Evolutionary conservation across 73 alveolate species (phyloP).

Genomic region (Tetrahymena malaccensis): DNA sequence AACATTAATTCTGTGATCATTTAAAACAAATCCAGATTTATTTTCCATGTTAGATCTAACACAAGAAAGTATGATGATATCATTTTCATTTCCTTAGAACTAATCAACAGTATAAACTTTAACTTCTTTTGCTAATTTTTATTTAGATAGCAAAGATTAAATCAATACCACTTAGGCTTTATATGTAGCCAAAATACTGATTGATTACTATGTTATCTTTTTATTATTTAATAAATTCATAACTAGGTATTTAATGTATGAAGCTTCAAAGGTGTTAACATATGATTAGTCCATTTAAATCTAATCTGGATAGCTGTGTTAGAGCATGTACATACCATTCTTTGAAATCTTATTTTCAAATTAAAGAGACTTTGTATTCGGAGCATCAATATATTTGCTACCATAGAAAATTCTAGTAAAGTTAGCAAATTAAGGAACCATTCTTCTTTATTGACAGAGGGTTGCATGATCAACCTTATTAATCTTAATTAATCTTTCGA

Average conservation of each 20-base stretch:
- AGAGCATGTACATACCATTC: constrained; percentile 47
- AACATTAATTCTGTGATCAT: constrained; percentile 76
- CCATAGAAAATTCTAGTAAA: constrained; percentile 65
- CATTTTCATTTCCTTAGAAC: constrained; percentile 90
- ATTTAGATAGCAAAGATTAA: neutral
- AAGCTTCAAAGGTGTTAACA: constrained; percentile 63
- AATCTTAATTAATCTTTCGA: constrained; percentile 71
- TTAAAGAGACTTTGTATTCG: constrained; percentile 3
- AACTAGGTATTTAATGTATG: constrained; percentile 45
- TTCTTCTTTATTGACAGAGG: constrained; percentile 58
- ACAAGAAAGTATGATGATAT: constrained; percentile 64
- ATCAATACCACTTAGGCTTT: constrained; percentile 40
- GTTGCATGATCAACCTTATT: constrained; percentile 45
- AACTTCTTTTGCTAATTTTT: neutral
- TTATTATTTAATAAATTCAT: constrained; percentile 35
- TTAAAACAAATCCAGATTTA: constrained; percentile 58
- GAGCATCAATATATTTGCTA: constrained; percentile 39
- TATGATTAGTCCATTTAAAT: constrained; percentile 52
- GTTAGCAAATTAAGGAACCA: constrained; percentile 74
- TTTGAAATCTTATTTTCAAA: constrained; percentile 5
- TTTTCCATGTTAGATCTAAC: constrained; percentile 65
- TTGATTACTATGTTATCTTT: constrained; percentile 40
- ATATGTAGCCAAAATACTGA: constrained; percentile 64
- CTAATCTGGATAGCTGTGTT: constrained; percentile 51
- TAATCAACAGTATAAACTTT: constrained; percentile 76